Percentiles rank a stretch among this genome's conserved stretches.
These are phyloP conservation scores for Alternaria dauci DNA, from an alignment of 2,329 filamentous ascomycete species.

Conservation along the genomic window DNA sequence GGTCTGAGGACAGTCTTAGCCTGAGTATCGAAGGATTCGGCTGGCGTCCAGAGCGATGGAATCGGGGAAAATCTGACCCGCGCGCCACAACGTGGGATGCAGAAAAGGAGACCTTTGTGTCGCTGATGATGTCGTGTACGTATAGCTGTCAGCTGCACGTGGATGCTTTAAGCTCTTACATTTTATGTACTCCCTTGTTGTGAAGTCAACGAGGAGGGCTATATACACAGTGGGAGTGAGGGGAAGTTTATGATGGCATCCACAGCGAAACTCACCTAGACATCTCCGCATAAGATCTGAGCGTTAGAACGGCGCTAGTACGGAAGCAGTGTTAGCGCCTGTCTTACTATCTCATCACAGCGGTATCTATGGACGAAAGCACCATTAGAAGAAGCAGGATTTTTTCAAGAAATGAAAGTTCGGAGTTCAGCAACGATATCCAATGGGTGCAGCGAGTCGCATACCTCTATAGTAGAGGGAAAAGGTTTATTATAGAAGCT, in stretches of 20 bases:
- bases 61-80: background rate
- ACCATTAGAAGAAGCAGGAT: background rate
- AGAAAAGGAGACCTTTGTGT: background rate
- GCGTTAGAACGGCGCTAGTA: background rate
- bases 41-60: background rate
- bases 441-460: background rate
- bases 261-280: background rate
- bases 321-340: background rate
- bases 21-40: background rate
- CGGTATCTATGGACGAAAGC: background rate
- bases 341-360: background rate
- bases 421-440: background rate
- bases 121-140: background rate
- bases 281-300: no score
- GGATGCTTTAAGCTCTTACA: background rate
- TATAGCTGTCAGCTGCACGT: background rate
- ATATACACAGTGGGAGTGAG: background rate
- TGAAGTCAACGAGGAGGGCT: background rate
- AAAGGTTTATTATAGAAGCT: conserved; percentile 15
- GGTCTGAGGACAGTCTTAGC: background rate
- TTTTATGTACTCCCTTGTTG: background rate
- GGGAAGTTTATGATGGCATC: background rate
- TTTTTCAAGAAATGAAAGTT: background rate
- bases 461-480: background rate
- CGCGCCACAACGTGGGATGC: background rate